Base-by-base conservation (phyloP, 2,329 filamentous ascomycete species). In the Chrysosporium queenslandicum region DNA sequence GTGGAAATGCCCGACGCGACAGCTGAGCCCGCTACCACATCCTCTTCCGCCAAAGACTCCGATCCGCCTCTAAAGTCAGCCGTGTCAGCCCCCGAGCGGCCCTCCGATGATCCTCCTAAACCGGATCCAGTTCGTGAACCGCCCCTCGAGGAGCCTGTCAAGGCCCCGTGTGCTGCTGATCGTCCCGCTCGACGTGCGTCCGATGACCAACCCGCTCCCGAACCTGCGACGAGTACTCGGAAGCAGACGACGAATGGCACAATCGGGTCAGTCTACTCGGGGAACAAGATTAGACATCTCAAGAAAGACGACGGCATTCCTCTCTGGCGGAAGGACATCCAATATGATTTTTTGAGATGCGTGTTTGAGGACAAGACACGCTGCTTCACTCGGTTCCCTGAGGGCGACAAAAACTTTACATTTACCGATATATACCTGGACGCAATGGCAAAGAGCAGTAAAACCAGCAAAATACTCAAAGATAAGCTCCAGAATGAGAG, bases 381-480 rank as follows among this genome's bases (percentile, higher is more conserved):
- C 2, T 89, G 89, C 64, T 98, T 98, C 68, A 94, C 88, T 64
- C 94, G 94, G 66, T 86, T 86, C 67, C 94, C 91, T 68, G 89
- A 95, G 60, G 79, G 79, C 53, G 83, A 84, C 63, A 82, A 86
- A 63, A 86, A 80, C 59, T 69, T 78, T 62, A 81, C 77, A 6
- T 98, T 98, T 67, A 90, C 92, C 56, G 90, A 97, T 68, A 81
- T 98, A 55, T 98, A 98, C 71, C 91, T 98, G 63, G 92, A 97
- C 70, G 91, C 92, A 55, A 97, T 98, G 91, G 89, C 92, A 2
- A 82, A 89, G 68, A 98, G 92, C 73, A 96, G 88, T 77, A 98
- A 98, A 76, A 97, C 91, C 25, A 97, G 92, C 77, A 97, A 97
- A 72, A 92, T 98, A 46, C 77, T 98, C 58, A 88, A 94, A 68